Evolutionary conservation across 2,329 filamentous ascomycete genomes (phyloP).

Genomic region (Exserohilum turcica): DNA sequence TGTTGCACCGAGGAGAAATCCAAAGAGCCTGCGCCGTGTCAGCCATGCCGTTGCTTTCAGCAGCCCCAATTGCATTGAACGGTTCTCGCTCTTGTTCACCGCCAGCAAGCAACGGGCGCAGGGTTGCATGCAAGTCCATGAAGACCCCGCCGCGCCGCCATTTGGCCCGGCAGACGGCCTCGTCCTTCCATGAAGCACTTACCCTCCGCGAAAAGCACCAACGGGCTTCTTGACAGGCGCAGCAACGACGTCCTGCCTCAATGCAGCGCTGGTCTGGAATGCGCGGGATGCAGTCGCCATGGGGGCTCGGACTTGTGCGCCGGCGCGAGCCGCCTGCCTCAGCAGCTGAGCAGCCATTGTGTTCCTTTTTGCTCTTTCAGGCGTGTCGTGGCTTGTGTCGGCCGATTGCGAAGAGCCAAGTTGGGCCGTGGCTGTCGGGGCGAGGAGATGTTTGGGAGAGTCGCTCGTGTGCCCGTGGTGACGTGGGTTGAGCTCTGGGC

Average conservation of each 20-base stretch:
- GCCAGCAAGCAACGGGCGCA: background rate
- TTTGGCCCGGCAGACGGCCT: background rate
- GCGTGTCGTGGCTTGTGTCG: background rate
- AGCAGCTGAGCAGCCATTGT: conserved; percentile 55
- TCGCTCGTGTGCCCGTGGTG: conserved; percentile 14
- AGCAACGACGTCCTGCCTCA: conserved; percentile 43
- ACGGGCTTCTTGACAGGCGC: conserved; percentile 66
- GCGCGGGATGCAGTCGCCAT: conserved; percentile 29
- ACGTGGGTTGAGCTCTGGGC: conserved; percentile 16
- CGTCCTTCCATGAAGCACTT: conserved; percentile 39
- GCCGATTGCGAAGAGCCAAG: background rate
- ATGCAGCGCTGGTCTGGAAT: conserved; percentile 49
- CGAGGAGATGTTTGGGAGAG: background rate
- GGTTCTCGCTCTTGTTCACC: background rate
- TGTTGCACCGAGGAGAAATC: conserved; percentile 85
- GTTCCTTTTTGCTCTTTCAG: background rate
- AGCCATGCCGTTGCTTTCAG: background rate
- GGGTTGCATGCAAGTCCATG: background rate
- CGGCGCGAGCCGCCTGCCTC: conserved; percentile 47
- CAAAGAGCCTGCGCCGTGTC: conserved; percentile 69
- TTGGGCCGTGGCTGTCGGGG: background rate
- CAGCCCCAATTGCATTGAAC: background rate
- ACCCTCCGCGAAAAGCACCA: conserved; percentile 75
- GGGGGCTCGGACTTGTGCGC: conserved; percentile 24
- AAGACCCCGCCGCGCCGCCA: background rate